A percentile compares a stretch with the other conserved stretches of the same genome.
phyloP scores from a whole-genome alignment of 331 rosid genomes.

The Malus hybrid region DNA sequence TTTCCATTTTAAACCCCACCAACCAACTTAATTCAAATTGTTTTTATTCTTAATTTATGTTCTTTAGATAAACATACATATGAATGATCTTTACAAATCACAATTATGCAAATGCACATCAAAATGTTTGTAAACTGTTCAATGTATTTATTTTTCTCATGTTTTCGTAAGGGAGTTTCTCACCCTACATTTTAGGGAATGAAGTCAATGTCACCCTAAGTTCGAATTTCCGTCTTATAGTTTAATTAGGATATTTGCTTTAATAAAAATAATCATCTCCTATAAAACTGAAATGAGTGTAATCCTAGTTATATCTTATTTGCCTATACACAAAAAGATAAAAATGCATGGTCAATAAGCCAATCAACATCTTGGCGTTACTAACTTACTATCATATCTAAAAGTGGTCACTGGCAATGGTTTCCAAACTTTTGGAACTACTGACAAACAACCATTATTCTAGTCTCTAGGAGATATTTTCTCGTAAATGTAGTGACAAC shows the following conservation, averaged over 20 bases:
- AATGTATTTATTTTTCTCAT: neutral
- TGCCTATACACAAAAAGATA: too few relatives aligned
- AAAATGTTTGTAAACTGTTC: neutral
- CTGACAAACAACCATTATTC: neutral
- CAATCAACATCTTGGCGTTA: neutral
- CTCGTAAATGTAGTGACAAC: too few relatives aligned
- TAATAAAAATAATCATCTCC: too few relatives aligned
- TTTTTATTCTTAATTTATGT: neutral
- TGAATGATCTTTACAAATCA: neutral
- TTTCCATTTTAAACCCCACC: neutral
- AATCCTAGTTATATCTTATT: too few relatives aligned
- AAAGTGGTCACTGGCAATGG: neutral
- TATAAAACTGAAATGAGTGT: too few relatives aligned
- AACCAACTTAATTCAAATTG: neutral
- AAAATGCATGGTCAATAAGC: too few relatives aligned
- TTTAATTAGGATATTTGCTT: too few relatives aligned
- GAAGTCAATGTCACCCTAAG: neutral
- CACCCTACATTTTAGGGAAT: too few relatives aligned
- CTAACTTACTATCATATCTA: neutral
- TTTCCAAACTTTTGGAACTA: neutral
- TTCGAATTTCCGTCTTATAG: neutral
- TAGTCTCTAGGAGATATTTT: too few relatives aligned
- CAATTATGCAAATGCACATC: neutral
- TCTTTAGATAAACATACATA: neutral
- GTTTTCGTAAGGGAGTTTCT: neutral